Base-by-base conservation (phyloP, 176 grass and related monocot genomes). In the Saccharum officinarum region DNA sequence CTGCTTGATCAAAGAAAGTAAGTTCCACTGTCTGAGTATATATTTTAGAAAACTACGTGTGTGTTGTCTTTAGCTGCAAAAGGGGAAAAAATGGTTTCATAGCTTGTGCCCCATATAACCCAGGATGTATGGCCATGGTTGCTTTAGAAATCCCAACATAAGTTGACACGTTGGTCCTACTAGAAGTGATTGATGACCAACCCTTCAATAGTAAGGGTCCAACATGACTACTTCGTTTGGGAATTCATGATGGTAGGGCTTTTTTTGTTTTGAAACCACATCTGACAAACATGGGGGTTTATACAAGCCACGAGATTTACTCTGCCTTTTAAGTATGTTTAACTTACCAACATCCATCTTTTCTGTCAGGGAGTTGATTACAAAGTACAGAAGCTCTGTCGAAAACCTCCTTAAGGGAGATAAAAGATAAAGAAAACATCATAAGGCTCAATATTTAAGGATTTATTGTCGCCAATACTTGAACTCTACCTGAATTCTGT, bases 1-100 rank as follows among this genome's bases (percentile, higher is more conserved):
- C 50, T 89, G 22, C 87, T 89, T 76, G 87, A 89, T 69, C 82
- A 89, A 80, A 85, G 82, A 55, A 89, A 85, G 87, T 89, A 85
- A 76, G 22, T 7, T 74, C 37, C n/a, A 8, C 67, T 23, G 15
- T 5, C 69, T 4, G 6, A 37, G 0, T 30, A 66, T 67, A 80
- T 67, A 34, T 4, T 67, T 75, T 8, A 8, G 26, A 80, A 44
- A 67, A 68, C 28, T 0, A 33, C 18, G 36, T 70, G 22, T 39
- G 52, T 70, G 18, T 14, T 69, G 45, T 28, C 16, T 18, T 69
- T 81, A 54, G 11, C 34, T 54, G 45, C 11, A 42, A 65, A 65
- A 64, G 10, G 12, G 28, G 28, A 28, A 28, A 28, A 28, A 28
- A 28, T 28, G 6, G 33, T 67, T 66, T 50, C 17, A 34, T 80